These are phyloP conservation scores for Vanilla planifolia DNA, from an alignment of 106 monocot species.

Conservation along the genomic window DNA sequence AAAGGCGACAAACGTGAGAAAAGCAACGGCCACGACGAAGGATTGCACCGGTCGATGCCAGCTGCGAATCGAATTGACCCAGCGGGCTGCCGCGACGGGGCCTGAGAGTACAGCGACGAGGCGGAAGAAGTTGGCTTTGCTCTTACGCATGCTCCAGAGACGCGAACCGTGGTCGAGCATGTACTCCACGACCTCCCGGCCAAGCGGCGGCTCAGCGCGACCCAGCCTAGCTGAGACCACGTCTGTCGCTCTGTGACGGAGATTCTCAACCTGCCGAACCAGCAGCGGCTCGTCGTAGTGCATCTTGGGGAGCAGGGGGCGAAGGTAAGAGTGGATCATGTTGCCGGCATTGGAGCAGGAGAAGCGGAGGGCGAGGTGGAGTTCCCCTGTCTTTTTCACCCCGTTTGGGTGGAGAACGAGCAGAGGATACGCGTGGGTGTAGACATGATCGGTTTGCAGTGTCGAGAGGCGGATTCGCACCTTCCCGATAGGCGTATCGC, in stretches of 20 bases:
- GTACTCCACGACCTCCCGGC: slow-evolving; percentile 77
- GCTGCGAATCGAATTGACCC: slow-evolving; percentile 35
- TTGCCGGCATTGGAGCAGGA: slow-evolving; percentile 38
- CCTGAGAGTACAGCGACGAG: slow-evolving; percentile 50
- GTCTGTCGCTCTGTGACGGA: slow-evolving; percentile 62
- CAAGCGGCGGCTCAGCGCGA: slow-evolving; percentile 68
- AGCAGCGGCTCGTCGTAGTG: slow-evolving; percentile 60
- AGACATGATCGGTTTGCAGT: slow-evolving; percentile 53
- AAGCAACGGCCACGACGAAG: slow-evolving; percentile 10
- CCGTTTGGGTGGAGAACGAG: slow-evolving; percentile 62
- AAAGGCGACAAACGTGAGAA: slow-evolving; percentile 22
- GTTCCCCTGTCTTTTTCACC: slow-evolving; percentile 88
- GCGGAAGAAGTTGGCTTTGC: slow-evolving; percentile 90
- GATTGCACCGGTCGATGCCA: slow-evolving; percentile 57
- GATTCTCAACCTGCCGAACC: slow-evolving; percentile 51
- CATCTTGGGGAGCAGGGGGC: slow-evolving; percentile 72
- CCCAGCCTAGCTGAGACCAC: slow-evolving; percentile 53
- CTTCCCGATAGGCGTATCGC: slow-evolving; percentile 55
- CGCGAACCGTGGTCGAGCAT: slow-evolving; percentile 70
- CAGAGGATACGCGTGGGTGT: slow-evolving; percentile 71
- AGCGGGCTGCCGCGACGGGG: slow-evolving; percentile 28
- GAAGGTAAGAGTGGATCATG: slow-evolving; percentile 52
- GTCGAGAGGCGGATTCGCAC: slow-evolving; percentile 74
- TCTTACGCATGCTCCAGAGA: slow-evolving; percentile 79
- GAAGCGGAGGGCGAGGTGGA: slow-evolving; percentile 76